phyloP scores from a whole-genome alignment of 1,139 yeast species.

The Geotrichum armillariae region DNA sequence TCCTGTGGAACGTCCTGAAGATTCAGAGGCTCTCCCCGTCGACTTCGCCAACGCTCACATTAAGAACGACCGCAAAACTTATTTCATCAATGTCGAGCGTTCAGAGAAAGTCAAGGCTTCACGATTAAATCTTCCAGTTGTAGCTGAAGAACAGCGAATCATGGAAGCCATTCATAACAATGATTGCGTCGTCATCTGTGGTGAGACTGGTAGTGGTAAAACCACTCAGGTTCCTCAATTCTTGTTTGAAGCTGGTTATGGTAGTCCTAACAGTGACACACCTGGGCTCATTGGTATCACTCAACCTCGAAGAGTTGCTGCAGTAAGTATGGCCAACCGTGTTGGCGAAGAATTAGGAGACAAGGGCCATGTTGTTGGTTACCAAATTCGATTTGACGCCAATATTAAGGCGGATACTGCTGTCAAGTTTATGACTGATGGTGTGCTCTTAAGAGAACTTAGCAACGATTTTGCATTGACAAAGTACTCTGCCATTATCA shows the following conservation, averaged over 20 bases:
- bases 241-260: conserved; percentile 86
- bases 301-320: conserved; percentile 98
- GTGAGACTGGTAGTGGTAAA: conserved; percentile 98
- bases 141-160: conserved; percentile 84
- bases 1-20: conserved; percentile 40
- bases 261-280: conserved; percentile 58
- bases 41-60: conserved; percentile 47
- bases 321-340: conserved; percentile 94
- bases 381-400: conserved; percentile 90
- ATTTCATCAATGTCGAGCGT: conserved; percentile 67
- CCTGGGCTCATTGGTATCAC: conserved; percentile 97
- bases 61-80: conserved; percentile 54
- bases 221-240: conserved; percentile 98
- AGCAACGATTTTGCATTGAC: conserved; percentile 78
- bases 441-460: conserved; percentile 91
- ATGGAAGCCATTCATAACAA: conserved; percentile 97
- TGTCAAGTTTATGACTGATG: conserved; percentile 97
- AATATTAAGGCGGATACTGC: conserved; percentile 69
- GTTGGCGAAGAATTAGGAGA: conserved; percentile 82
- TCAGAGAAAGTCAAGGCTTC: conserved; percentile 61
- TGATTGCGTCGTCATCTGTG: conserved; percentile 88
- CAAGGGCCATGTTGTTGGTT: conserved; percentile 74
- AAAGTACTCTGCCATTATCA: conserved; percentile 81
- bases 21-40: conserved; percentile 39
- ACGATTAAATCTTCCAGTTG: conserved; percentile 80